A percentile compares a stretch with the other conserved stretches of the same genome.
Evolutionary conservation across 129 eudicot species (phyloP).

Genomic region (Saussurea involucrata): DNA sequence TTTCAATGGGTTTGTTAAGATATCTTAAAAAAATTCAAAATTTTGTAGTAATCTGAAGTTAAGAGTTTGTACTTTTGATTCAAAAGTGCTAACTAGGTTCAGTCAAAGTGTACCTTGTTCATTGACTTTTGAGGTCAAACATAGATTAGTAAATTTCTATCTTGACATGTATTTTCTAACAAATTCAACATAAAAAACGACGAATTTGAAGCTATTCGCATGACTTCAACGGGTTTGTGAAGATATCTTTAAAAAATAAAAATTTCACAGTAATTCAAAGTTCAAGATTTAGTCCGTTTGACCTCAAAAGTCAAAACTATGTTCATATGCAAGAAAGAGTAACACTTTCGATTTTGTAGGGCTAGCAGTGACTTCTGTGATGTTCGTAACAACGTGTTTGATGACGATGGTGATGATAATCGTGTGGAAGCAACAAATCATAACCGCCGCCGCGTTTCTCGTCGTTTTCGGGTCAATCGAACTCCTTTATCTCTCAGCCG

Average conservation of each 20-base stretch:
- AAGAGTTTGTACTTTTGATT: background rate
- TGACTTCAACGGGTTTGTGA: background rate
- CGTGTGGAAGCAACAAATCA: constrained; percentile 45
- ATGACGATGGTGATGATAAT: constrained; percentile 53
- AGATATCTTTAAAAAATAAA: background rate
- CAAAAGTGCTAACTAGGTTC: background rate
- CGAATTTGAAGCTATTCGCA: background rate
- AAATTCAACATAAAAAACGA: background rate
- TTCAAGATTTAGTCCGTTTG: background rate
- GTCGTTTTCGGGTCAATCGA: constrained; percentile 49
- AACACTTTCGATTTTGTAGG: constrained; percentile 29
- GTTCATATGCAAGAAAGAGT: background rate
- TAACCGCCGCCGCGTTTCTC: constrained; percentile 30
- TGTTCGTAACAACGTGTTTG: constrained; percentile 63
- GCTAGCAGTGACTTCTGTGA: constrained; percentile 48
- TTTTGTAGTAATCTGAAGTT: background rate
- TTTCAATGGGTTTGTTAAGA: background rate
- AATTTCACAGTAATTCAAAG: background rate
- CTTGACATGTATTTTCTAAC: background rate
- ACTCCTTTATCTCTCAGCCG: constrained; percentile 54
- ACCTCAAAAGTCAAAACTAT: constrained; percentile 17
- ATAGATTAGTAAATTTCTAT: background rate
- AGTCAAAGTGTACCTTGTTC: background rate
- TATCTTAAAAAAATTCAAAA: background rate
- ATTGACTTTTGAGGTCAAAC: constrained; percentile 19